Evolutionary conservation across 2,329 filamentous ascomycete species (phyloP).

Genomic region (Sporothrix inflata): DNA sequence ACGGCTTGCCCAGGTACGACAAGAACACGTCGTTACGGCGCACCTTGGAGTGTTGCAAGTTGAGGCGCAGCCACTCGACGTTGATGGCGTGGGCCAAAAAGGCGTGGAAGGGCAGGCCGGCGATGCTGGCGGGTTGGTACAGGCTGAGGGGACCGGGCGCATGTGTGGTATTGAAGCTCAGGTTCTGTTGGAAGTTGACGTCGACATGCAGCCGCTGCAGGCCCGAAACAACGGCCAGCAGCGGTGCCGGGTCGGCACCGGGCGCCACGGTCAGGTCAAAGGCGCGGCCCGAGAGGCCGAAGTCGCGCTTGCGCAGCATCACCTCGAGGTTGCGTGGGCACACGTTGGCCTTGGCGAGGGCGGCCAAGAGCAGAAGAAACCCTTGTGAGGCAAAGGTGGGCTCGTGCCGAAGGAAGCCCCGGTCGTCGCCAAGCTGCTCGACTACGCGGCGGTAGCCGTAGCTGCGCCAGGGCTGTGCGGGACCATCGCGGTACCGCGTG

Average conservation of each 20-base stretch:
- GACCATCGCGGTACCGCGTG: slow-evolving; percentile 54
- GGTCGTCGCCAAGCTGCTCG: slow-evolving; percentile 41
- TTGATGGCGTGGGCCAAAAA: slow-evolving; percentile 49
- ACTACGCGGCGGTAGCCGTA: slow-evolving; percentile 44
- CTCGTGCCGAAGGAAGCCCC: slow-evolving; percentile 36
- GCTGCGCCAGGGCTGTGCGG: slow-evolving; percentile 52
- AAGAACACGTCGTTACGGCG: not conserved
- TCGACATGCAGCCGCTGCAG: slow-evolving; percentile 52
- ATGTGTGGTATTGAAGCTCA: not conserved
- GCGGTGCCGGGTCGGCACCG: slow-evolving; percentile 38
- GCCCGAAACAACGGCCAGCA: slow-evolving; percentile 49
- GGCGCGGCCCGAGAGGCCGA: slow-evolving; percentile 45
- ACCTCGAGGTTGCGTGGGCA: slow-evolving; percentile 52
- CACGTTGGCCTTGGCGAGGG: slow-evolving; percentile 45
- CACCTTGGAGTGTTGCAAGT: slow-evolving; percentile 42
- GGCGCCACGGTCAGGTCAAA: slow-evolving; percentile 51
- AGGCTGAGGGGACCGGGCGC: not conserved
- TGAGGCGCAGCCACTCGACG: slow-evolving; percentile 58
- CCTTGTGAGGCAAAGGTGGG: slow-evolving; percentile 40
- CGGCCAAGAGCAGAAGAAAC: slow-evolving; percentile 49
- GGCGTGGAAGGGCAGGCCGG: slow-evolving; percentile 29
- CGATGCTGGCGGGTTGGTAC: slow-evolving; percentile 10
- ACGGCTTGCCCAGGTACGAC: not conserved
- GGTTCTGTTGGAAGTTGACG: slow-evolving; percentile 28
- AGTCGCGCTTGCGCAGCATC: slow-evolving; percentile 43